phyloP scores from a whole-genome alignment of 2,329 filamentous ascomycete genomes.

The Colletotrichum filicis region DNA sequence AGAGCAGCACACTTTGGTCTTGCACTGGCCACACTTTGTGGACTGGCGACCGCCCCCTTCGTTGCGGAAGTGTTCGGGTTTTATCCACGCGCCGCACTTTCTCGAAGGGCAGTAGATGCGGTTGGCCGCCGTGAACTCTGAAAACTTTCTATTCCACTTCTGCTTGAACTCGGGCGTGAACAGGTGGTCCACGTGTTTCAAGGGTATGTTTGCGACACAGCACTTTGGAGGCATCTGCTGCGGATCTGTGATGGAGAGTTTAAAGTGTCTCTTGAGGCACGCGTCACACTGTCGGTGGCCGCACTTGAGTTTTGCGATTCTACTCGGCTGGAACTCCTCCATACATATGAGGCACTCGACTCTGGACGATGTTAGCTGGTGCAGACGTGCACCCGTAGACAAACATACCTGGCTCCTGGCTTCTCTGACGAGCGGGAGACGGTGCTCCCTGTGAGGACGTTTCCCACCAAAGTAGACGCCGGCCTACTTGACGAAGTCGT shows the following conservation, averaged over 20 bases:
- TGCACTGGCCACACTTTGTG: constrained; percentile 77
- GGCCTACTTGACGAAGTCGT: constrained; percentile 31
- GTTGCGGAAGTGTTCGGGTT: constrained; percentile 73
- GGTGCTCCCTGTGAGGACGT: constrained; percentile 13
- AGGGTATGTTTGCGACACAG: constrained; percentile 78
- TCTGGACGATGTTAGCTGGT: constrained; percentile 51
- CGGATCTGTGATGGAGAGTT: constrained; percentile 79
- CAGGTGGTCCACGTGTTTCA: constrained; percentile 80
- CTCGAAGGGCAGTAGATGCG: constrained; percentile 81
- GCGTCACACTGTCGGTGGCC: constrained; percentile 83
- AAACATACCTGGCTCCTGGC: constrained; percentile 42
- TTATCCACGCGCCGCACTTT: constrained; percentile 84
- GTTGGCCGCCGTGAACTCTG: constrained; percentile 79
- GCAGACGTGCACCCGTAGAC: constrained; percentile 16
- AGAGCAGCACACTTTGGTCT: constrained; percentile 76
- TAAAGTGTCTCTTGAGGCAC: constrained; percentile 81
- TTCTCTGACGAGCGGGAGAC: constrained; percentile 39
- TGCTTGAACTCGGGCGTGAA: constrained; percentile 81
- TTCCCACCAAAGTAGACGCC: constrained; percentile 21
- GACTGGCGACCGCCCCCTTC: constrained; percentile 69
- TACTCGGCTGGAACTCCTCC: constrained; percentile 72
- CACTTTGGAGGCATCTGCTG: constrained; percentile 88
- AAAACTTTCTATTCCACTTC: constrained; percentile 83
- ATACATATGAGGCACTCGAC: constrained; percentile 79
- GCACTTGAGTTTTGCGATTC: constrained; percentile 79